These are phyloP conservation scores for Dipteronia sinensis DNA, from an alignment of 345 rosid genomes.

Conservation along the genomic window DNA sequence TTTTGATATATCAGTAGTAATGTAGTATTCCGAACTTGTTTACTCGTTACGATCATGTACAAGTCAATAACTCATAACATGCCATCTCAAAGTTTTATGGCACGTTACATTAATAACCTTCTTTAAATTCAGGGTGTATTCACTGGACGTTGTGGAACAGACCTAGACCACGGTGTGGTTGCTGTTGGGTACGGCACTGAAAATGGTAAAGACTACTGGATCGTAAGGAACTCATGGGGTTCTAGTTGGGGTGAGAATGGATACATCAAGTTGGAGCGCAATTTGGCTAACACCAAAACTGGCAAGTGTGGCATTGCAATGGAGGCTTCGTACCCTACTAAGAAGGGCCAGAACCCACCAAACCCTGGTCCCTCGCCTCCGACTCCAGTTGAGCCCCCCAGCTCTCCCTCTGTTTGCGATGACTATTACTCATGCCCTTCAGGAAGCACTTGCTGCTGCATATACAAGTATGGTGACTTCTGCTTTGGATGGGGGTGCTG, in stretches of 20 bases:
- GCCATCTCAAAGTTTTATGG: neutral
- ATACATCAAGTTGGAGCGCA: constrained; percentile 73
- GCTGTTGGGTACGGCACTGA: constrained; percentile 68
- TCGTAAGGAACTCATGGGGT: constrained; percentile 83
- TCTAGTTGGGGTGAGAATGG: constrained; percentile 80
- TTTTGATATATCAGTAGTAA: too few relatives aligned
- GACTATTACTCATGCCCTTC: constrained; percentile 58
- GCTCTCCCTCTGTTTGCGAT: constrained; percentile 50
- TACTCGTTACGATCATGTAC: too few relatives aligned
- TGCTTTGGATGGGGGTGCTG: constrained; percentile 98
- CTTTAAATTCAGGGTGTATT: constrained; percentile 53
- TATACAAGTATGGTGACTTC: constrained; percentile 44
- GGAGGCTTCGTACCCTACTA: constrained; percentile 77
- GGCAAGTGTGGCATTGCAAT: constrained; percentile 88
- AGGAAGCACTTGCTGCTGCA: constrained; percentile 77
- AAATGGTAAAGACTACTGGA: constrained; percentile 58
- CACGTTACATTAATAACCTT: neutral
- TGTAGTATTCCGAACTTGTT: too few relatives aligned
- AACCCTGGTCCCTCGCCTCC: constrained; percentile 72
- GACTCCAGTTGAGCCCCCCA: constrained; percentile 51
- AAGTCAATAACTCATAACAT: too few relatives aligned
- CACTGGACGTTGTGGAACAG: constrained; percentile 55
- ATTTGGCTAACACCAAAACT: constrained; percentile 22
- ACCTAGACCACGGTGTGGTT: constrained; percentile 61
- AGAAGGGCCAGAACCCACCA: constrained; percentile 71